Evolutionary conservation across 352 stramenopile genomes (phyloP).

Genomic region (Pythium volutum): DNA sequence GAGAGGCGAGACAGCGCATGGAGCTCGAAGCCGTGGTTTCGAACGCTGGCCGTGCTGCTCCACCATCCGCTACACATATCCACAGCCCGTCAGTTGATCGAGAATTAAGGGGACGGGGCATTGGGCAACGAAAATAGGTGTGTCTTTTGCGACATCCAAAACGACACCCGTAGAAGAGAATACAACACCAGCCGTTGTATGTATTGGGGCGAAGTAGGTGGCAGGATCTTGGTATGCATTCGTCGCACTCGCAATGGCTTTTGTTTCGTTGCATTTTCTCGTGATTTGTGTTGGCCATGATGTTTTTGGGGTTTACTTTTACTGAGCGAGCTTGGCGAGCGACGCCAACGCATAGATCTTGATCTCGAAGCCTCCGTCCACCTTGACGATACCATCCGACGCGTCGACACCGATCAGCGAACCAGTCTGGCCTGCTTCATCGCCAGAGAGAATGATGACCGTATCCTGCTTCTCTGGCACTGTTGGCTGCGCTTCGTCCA

Average conservation of each 20-base stretch:
- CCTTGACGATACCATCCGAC: constrained; percentile 87
- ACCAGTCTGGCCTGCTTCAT: constrained; percentile 81
- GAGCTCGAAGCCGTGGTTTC: constrained; percentile 7
- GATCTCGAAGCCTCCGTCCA: constrained; percentile 86
- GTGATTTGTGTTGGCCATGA: neutral
- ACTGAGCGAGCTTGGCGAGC: constrained; percentile 83
- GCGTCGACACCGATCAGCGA: constrained; percentile 86
- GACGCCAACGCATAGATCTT: constrained; percentile 86
- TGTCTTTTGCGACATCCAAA: neutral
- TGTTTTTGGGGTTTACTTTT: constrained; percentile 31
- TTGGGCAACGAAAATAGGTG: constrained; percentile 10
- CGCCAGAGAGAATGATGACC: constrained; percentile 83
- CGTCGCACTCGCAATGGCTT: neutral
- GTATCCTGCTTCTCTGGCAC: constrained; percentile 86
- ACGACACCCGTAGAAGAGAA: neutral
- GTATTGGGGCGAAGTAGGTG: constrained; percentile 10
- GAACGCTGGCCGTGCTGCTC: constrained; percentile 8
- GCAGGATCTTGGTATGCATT: constrained; percentile 5
- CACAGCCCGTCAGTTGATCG: constrained; percentile 13
- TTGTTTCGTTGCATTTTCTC: constrained; percentile 11
- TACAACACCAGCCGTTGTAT: constrained; percentile 17
- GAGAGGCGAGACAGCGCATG: neutral
- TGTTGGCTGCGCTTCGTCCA: constrained; percentile 71
- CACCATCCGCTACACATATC: constrained; percentile 22
- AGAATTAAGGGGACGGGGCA: neutral